Base-by-base conservation (phyloP, 2,329 filamentous ascomycete species). In the Colletotrichum sp. region DNA sequence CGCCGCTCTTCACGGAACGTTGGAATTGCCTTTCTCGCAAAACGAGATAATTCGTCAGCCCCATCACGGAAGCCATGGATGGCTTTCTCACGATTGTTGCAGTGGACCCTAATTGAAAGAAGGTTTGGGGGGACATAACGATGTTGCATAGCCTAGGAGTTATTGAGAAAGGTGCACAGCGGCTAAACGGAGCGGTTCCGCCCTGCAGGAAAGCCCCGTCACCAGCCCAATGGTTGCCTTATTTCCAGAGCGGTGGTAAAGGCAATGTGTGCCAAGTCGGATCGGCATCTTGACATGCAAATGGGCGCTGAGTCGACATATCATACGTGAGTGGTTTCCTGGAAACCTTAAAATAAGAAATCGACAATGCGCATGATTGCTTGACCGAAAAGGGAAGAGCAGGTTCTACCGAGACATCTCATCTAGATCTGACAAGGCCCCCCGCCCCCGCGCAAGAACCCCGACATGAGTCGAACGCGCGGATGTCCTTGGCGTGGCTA, bases 321-420 rank as follows among this genome's bases (percentile, higher is more conserved):
- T 76, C 70, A 76, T 65, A 74, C 74, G 28, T 28, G 49, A 44
- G 59, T 65, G 65, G 74, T 76, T 76, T 76, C 70, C 59, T 65
- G 24, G 44, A 73, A 76, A 74, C 59, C 49, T 76, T 73, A 69
- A 74, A 60, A 65, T 68, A 64, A 68, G 69, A 32, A 68, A 26
- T 63, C 64, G 9, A 60, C 71, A 63, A 69, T 74, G 59, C 70
- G 70, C 74, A 76, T 76, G 70, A 76, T 36, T 21, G 26, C 52
- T 52, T 9, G n/a, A n/a, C 49, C 28, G 57, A 36, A 52, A 55
- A 21, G 9, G 28, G 59, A 16, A 24, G 70, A 59, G 44, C 30
- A 73, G 28, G 65, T 76, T 74, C 34, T 39, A 52, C 64, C 74
- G 74, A 60, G 59, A 62, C 74, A 74, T 74, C 34, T 69, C 74